Evolutionary conservation across 2,329 filamentous ascomycete species (phyloP).

Genomic region (Cladosporium sp.): DNA sequence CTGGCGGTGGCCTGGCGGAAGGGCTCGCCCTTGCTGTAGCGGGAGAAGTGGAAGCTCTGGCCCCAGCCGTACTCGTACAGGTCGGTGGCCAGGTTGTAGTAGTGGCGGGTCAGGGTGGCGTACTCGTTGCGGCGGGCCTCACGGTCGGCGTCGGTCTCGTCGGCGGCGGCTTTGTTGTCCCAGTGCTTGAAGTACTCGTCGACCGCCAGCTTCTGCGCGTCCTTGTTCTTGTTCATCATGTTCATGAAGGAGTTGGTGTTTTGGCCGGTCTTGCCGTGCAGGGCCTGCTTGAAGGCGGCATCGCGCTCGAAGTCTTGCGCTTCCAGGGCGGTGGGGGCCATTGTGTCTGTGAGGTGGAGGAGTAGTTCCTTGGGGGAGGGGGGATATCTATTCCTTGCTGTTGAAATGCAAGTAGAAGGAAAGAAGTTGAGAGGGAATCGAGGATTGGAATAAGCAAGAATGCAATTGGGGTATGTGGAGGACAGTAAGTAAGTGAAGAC

Average conservation of each 20-base stretch:
- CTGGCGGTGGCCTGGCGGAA: constrained; percentile 91
- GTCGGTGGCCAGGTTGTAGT: constrained; percentile 35
- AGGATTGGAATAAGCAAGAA: neutral
- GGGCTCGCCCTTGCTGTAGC: constrained; percentile 78
- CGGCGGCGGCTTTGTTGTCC: constrained; percentile 74
- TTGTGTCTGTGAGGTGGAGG: neutral
- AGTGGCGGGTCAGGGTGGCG: constrained; percentile 89
- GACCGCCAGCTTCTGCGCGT: constrained; percentile 73
- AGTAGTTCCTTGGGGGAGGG: neutral
- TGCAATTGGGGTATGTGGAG: neutral
- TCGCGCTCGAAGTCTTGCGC: constrained; percentile 34
- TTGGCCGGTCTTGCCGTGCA: constrained; percentile 66
- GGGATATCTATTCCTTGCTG: neutral
- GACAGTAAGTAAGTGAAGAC: neutral
- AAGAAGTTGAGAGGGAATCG: neutral
- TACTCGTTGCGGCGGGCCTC: constrained; percentile 78
- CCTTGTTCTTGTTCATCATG: constrained; percentile 77
- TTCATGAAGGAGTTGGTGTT: constrained; percentile 76
- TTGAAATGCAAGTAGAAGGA: neutral
- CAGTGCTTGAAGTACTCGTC: constrained; percentile 97
- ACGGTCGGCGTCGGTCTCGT: constrained; percentile 78
- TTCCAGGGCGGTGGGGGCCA: constrained; percentile 33
- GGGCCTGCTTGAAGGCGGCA: constrained; percentile 81
- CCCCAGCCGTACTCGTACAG: constrained; percentile 83
- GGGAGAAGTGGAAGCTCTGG: constrained; percentile 95